phyloP scores from a whole-genome alignment of 352 stramenopile species.

The Phytophthora macrochlamydospora region DNA sequence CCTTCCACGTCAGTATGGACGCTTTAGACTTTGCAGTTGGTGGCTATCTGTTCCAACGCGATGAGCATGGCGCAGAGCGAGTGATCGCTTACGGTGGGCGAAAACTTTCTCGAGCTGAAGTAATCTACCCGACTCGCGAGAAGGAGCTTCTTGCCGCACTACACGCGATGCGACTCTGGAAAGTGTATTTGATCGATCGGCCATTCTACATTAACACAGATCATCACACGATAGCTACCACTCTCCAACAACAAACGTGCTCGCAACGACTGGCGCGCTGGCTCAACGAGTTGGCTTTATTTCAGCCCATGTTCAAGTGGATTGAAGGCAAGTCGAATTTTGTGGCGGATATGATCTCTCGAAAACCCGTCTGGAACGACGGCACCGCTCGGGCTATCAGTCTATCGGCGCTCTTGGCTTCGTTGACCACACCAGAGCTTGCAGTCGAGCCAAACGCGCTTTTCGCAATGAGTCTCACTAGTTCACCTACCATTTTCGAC shows the following conservation, averaged over 20 bases:
- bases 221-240: constrained; percentile 18
- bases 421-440: constrained; percentile 1
- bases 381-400: neutral
- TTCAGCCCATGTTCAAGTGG: constrained; percentile 9
- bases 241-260: constrained; percentile 7
- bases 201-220: constrained; percentile 21
- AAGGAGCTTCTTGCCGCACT: constrained; percentile 10
- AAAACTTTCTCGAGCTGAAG: neutral
- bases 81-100: neutral
- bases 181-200: constrained; percentile 18
- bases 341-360: constrained; percentile 6
- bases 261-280: constrained; percentile 4
- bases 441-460: constrained; percentile 1
- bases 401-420: neutral
- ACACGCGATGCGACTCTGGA: neutral
- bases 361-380: constrained; percentile 9
- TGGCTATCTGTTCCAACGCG: constrained; percentile 9
- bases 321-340: constrained; percentile 5
- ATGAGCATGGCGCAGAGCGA: neutral
- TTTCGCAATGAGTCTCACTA: neutral
- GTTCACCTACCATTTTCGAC: neutral
- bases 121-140: constrained; percentile 4
- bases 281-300: constrained; percentile 8
- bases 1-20: neutral
- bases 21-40: constrained; percentile 4